phyloP scores from a whole-genome alignment of 2,329 filamentous ascomycete genomes.

The Podosphaera leucotricha region DNA sequence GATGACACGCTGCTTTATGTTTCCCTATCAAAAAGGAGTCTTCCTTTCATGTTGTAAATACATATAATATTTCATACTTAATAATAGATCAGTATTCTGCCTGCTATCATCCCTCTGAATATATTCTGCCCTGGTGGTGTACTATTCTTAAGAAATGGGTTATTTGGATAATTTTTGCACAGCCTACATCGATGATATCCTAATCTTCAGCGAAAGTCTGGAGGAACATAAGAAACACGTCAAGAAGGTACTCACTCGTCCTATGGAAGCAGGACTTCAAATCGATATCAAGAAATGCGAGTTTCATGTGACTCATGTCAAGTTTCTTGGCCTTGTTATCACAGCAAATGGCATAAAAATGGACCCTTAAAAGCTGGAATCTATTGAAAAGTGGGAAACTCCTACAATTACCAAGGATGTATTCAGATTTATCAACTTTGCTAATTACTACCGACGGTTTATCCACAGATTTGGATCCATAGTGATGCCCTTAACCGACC shows the following conservation, averaged over 20 bases:
- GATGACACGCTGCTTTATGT: too few relatives aligned
- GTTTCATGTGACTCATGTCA: neutral
- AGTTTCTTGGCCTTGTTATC: neutral
- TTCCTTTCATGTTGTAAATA: too few relatives aligned
- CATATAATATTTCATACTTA: too few relatives aligned
- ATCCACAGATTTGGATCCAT: neutral
- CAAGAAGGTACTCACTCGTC: neutral
- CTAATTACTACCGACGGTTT: neutral
- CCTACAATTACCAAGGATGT: neutral
- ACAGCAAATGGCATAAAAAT: neutral
- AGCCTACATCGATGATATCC: constrained; percentile 5
- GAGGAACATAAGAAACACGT: neutral
- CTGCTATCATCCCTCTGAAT: too few relatives aligned
- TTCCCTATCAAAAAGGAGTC: too few relatives aligned
- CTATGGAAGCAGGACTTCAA: neutral
- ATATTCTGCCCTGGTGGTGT: too few relatives aligned
- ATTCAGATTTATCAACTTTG: neutral
- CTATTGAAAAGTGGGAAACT: neutral
- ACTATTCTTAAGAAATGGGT: too few relatives aligned
- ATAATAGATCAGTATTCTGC: too few relatives aligned
- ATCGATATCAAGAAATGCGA: constrained; percentile 1
- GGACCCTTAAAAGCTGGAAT: neutral
- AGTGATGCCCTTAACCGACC: neutral
- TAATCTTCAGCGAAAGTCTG: constrained; percentile 2
- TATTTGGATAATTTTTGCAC: constrained; percentile 4